phyloP scores from a whole-genome alignment of 352 stramenopile genomes.

The Pythium periplocum region DNA sequence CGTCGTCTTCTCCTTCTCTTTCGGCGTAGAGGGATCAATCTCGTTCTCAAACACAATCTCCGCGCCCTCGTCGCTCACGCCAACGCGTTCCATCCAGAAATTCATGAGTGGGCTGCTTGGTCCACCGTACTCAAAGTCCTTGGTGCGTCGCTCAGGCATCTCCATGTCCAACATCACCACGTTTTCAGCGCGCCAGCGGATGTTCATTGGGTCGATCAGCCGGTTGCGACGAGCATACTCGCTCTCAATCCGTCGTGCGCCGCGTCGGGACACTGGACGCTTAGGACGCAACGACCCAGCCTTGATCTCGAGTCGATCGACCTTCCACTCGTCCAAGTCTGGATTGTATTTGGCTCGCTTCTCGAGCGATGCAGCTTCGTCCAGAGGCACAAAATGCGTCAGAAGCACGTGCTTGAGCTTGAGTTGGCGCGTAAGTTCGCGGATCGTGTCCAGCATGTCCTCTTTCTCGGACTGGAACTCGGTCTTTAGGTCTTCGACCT shows the following conservation, averaged over 20 bases:
- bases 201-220: slow-evolving; percentile 83
- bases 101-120: slow-evolving; percentile 39
- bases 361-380: slow-evolving; percentile 68
- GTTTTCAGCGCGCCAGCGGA: slow-evolving; percentile 87
- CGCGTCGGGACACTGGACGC: slow-evolving; percentile 56
- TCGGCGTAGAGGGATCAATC: slow-evolving; percentile 12
- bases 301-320: slow-evolving; percentile 66
- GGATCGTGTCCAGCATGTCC: slow-evolving; percentile 94
- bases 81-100: slow-evolving; percentile 55
- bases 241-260: slow-evolving; percentile 85
- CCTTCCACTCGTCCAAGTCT: slow-evolving; percentile 86
- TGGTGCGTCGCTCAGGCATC: slow-evolving; percentile 74
- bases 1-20: no score
- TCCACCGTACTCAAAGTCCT: slow-evolving; percentile 68
- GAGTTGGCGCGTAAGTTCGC: slow-evolving; percentile 90
- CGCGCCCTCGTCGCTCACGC: slow-evolving; percentile 34
- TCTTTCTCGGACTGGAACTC: slow-evolving; percentile 94
- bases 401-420: slow-evolving; percentile 95
- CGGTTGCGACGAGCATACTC: slow-evolving; percentile 85
- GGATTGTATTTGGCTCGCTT: slow-evolving; percentile 86
- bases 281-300: slow-evolving; percentile 48
- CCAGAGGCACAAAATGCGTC: slow-evolving; percentile 80
- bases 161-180: slow-evolving; percentile 89
- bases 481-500: slow-evolving; percentile 90
- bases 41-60: slow-evolving; percentile 66